Evolutionary conservation across 306 rosid genomes (phyloP).

Genomic region (Vigna trinervia): DNA sequence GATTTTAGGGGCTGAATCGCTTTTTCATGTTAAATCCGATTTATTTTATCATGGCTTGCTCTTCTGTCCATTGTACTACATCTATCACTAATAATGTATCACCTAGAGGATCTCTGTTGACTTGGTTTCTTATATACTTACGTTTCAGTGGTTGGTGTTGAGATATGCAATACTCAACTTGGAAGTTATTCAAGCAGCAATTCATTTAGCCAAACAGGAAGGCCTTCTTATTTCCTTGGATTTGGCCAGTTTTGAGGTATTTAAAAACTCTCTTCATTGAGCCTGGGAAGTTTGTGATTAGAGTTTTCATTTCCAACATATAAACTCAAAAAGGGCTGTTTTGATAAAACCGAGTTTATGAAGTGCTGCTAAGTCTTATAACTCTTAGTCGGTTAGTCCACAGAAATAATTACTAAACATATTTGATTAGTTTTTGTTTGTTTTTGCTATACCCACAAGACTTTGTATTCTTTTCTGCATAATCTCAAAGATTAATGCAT

Average conservation of each 20-base stretch:
- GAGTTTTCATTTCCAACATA: constrained; percentile 6
- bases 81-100: constrained; percentile 40
- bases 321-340: not conserved
- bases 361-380: not conserved
- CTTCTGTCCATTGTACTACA: constrained; percentile 28
- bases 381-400: not conserved
- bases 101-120: constrained; percentile 39
- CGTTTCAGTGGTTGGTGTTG: constrained; percentile 87
- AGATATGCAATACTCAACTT: constrained; percentile 76
- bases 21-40: not conserved
- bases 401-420: constrained; percentile 5
- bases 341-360: constrained; percentile 12
- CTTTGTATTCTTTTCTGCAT: not conserved
- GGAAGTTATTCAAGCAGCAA: constrained; percentile 87
- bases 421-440: constrained; percentile 23
- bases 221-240: constrained; percentile 89
- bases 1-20: not conserved
- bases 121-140: constrained; percentile 47
- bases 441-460: constrained; percentile 10
- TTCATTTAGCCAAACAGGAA: constrained; percentile 84
- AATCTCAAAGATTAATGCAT: constrained; percentile 2
- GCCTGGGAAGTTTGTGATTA: not conserved
- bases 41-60: constrained; percentile 18
- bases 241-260: constrained; percentile 99
- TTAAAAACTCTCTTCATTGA: not conserved